phyloP scores from a whole-genome alignment of 2,329 filamentous ascomycete species.

The Penicillium rolfsii region DNA sequence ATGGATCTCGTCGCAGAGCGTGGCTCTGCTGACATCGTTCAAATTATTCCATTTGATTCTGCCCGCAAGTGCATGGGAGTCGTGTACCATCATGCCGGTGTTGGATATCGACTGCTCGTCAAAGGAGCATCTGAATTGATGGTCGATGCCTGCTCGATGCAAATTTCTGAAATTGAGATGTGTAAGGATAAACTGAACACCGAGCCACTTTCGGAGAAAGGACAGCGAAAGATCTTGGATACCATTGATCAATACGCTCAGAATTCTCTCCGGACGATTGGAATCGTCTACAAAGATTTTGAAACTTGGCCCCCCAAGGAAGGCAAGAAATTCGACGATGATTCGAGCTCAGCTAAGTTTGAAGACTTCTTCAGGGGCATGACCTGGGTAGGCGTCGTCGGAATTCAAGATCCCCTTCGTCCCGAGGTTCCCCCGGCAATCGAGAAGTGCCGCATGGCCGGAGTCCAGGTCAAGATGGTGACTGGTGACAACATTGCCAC shows the following conservation, averaged over 20 bases:
- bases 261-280: slow-evolving; percentile 73
- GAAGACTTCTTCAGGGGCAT: slow-evolving; percentile 71
- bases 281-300: slow-evolving; percentile 73
- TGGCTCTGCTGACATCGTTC: slow-evolving; percentile 61
- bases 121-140: slow-evolving; percentile 55
- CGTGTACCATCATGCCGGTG: slow-evolving; percentile 45
- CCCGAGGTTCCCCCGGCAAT: slow-evolving; percentile 70
- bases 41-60: slow-evolving; percentile 76
- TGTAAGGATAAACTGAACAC: slow-evolving; percentile 29
- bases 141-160: slow-evolving; percentile 41
- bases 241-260: slow-evolving; percentile 49
- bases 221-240: slow-evolving; percentile 33
- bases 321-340: slow-evolving; percentile 61
- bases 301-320: slow-evolving; percentile 66
- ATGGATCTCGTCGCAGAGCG: slow-evolving; percentile 70
- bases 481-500: slow-evolving; percentile 73
- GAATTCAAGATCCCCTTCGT: slow-evolving; percentile 74
- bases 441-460: slow-evolving; percentile 66
- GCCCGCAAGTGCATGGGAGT: slow-evolving; percentile 68
- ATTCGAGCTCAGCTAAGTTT: slow-evolving; percentile 65
- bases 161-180: slow-evolving; percentile 37
- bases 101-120: slow-evolving; percentile 51
- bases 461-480: slow-evolving; percentile 74
- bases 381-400: slow-evolving; percentile 72
- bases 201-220: slow-evolving; percentile 32